Evolutionary conservation across 1,139 yeast genomes (phyloP), one percentile per base, ranked within the genome.

Genomic region (Zygotorulaspora mrakii): DNA sequence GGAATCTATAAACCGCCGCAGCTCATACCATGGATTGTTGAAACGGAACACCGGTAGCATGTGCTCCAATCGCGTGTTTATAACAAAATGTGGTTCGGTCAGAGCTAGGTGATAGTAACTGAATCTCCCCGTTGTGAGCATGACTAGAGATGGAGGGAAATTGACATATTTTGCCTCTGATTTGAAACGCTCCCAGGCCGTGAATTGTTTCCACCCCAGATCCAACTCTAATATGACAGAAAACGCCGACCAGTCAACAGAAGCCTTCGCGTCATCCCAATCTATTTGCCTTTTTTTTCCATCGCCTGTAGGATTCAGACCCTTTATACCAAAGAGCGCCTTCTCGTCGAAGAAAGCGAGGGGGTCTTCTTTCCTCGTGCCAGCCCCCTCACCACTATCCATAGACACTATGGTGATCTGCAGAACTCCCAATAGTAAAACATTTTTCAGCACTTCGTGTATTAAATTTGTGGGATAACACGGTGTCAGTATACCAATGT

Each of bases 391-490:
- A 8, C 13, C 20, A 4, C 9, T 12, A 11, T 25, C 16, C 12
- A 20, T 28, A 6, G 31, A 16, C 11, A 84, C 65, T 5, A 88
- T 68, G 0, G 86, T 76, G 46, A 82, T 72, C 8, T 70, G 59
- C 5, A 94, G 94, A 17, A 85, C 41, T 1, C 96, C 96, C 0
- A 95, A 89, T 22, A 91, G 67, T 2, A 85, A 77, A 46, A 89
- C 66, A 59, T 88, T 87, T 66, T 89, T 89, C 42, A 85, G 61
- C 10, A 78, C 65, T 60, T 91, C 97, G 20, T 44, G 51, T 1
- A 81, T 65, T 1, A 86, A 81, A 0, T 79, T 68, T 0, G 80
- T 62, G 1, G 79, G 69, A 9, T 79, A 80, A 35, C 80, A 22
- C 8, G 17, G 29, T 6, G 39, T 78, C 5, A 87, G 52, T 8